Evolutionary conservation across 1,284 basidiomycete genomes (phyloP).

Genomic region (Mycosarcoma mackinlayi): DNA sequence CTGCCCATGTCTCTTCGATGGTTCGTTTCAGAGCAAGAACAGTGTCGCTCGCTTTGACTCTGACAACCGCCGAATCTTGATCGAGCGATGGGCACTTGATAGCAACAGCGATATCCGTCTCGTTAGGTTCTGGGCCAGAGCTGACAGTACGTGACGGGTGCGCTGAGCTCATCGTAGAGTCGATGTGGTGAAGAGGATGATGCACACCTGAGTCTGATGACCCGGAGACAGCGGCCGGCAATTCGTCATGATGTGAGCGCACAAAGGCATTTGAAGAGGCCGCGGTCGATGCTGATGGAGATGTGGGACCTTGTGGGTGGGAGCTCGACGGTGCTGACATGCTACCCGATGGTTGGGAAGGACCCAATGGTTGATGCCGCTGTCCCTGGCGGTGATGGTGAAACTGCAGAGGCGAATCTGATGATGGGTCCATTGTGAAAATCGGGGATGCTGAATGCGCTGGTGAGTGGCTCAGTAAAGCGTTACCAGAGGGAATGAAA

Average conservation of each 20-base stretch:
- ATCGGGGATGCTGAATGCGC: neutral
- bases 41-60: slow-evolving; percentile 15
- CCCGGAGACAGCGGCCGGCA: slow-evolving; percentile 3
- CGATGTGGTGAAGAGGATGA: slow-evolving; percentile 1
- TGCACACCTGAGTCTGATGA: neutral
- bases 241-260: slow-evolving; percentile 23
- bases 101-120: slow-evolving; percentile 21
- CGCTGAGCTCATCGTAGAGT: slow-evolving; percentile 1
- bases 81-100: slow-evolving; percentile 55
- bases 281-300: slow-evolving; percentile 28
- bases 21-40: slow-evolving; percentile 44
- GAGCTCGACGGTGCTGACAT: slow-evolving; percentile 25
- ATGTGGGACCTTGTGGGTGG: slow-evolving; percentile 20
- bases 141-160: slow-evolving; percentile 9
- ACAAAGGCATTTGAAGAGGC: slow-evolving; percentile 30
- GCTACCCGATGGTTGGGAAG: slow-evolving; percentile 12
- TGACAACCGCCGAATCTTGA: slow-evolving; percentile 32
- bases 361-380: slow-evolving; percentile 13
- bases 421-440: slow-evolving; percentile 21
- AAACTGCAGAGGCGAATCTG: slow-evolving; percentile 20
- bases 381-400: slow-evolving; percentile 22
- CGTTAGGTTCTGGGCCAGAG: neutral
- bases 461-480: neutral
- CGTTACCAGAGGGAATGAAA: neutral
- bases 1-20: slow-evolving; percentile 50